phyloP scores from a whole-genome alignment of 208 protist genomes.

The Leishmania braziliensis region DNA sequence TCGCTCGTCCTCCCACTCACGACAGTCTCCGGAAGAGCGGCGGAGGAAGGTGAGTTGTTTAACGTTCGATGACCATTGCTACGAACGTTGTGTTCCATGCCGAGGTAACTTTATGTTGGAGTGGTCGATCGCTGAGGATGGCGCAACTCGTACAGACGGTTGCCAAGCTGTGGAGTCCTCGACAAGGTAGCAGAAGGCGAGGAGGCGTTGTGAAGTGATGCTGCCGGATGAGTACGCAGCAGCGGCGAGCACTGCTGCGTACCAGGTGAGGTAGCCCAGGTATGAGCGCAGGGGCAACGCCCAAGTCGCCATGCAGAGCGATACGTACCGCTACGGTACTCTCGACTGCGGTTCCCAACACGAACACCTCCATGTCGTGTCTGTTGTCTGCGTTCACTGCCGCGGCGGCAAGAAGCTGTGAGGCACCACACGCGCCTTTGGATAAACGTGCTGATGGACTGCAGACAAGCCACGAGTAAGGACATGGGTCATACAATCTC shows the following conservation, averaged over 20 bases:
- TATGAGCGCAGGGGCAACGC: too few species aligned
- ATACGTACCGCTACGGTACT: too few species aligned
- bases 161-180: slow-evolving; percentile 3
- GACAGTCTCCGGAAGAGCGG: background rate
- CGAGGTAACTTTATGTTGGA: background rate
- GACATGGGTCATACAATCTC: slow-evolving; percentile 16
- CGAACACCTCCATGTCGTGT: too few species aligned
- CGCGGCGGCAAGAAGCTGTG: too few species aligned
- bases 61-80: background rate
- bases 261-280: too few species aligned
- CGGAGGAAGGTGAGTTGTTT: background rate
- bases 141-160: too few species aligned
- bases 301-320: too few species aligned
- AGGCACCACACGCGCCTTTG: background rate
- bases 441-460: slow-evolving; percentile 33
- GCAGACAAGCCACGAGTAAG: slow-evolving; percentile 17
- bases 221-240: too few species aligned
- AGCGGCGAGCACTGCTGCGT: too few species aligned
- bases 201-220: slow-evolving; percentile 15
- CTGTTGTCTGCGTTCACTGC: too few species aligned
- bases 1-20: background rate
- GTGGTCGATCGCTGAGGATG: too few species aligned
- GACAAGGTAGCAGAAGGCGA: slow-evolving; percentile 27
- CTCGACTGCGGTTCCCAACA: too few species aligned
- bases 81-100: background rate